phyloP scores from a whole-genome alignment of 2,329 filamentous ascomycete species.

The Colletotrichum sp. region DNA sequence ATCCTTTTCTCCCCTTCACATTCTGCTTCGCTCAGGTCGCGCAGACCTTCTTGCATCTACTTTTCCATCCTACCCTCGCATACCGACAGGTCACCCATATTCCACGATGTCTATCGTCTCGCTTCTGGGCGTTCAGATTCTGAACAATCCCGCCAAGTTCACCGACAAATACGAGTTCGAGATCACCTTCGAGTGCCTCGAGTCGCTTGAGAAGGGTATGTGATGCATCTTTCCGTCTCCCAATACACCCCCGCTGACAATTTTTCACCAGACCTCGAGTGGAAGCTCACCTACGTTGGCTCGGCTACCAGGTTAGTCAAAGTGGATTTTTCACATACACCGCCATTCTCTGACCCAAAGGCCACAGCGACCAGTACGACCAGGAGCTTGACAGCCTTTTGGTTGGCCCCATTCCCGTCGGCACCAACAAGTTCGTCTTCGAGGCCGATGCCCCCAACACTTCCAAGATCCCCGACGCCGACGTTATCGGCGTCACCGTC shows the following conservation, averaged over 20 bases:
- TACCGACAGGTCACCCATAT: not conserved
- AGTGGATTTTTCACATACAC: conserved; percentile 25
- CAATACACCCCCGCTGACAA: not conserved
- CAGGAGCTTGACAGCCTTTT: conserved; percentile 97
- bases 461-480: conserved; percentile 87
- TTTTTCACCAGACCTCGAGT: conserved; percentile 79
- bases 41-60: not conserved
- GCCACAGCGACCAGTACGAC: conserved; percentile 87
- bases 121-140: conserved; percentile 90
- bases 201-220: conserved; percentile 88
- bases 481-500: conserved; percentile 96
- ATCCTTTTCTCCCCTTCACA: not conserved
- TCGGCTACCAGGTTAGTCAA: conserved; percentile 89
- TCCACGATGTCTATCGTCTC: conserved; percentile 89
- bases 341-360: conserved; percentile 10
- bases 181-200: conserved; percentile 98
- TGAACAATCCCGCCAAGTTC: conserved; percentile 97
- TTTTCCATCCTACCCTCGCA: not conserved
- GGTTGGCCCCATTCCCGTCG: conserved; percentile 95
- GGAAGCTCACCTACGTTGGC: conserved; percentile 99
- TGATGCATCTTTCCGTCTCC: not conserved
- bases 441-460: conserved; percentile 93
- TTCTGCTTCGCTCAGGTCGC: not conserved
- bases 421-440: conserved; percentile 98
- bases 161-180: conserved; percentile 94